Percentiles rank a stretch among this genome's conserved stretches.
Evolutionary conservation across 1,284 basidiomycete genomes (phyloP).

Genomic region (Clitocybe nebularis): DNA sequence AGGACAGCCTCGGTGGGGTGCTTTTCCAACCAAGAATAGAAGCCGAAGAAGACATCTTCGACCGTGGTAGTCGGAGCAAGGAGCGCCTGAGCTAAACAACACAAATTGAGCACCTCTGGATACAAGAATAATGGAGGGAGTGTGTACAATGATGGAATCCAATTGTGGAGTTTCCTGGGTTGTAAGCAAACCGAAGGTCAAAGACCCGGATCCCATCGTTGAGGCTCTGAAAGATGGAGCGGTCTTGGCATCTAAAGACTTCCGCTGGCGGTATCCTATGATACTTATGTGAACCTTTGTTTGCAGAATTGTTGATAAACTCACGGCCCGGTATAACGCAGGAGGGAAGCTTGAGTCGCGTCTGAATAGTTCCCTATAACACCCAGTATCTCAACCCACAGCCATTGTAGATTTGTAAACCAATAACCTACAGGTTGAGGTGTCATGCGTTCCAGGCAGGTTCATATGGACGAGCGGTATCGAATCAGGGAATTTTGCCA

Average conservation of each 20-base stretch:
- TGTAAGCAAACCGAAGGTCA: slow-evolving; percentile 40
- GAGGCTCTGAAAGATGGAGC: slow-evolving; percentile 38
- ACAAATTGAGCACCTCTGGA: neutral
- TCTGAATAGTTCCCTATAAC: slow-evolving; percentile 40
- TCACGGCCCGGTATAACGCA: slow-evolving; percentile 40
- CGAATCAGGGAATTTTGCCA: slow-evolving; percentile 35
- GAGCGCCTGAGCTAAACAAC: slow-evolving; percentile 29
- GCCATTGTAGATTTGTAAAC: neutral
- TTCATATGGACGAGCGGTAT: slow-evolving; percentile 42
- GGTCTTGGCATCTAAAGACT: slow-evolving; percentile 38
- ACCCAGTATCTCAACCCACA: neutral
- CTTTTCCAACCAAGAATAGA: slow-evolving; percentile 41
- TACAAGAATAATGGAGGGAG: neutral
- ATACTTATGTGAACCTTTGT: neutral
- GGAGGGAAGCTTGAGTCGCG: slow-evolving; percentile 32
- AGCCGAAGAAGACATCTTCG: slow-evolving; percentile 40
- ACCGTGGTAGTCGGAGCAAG: slow-evolving; percentile 38
- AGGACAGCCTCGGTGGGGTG: slow-evolving; percentile 42
- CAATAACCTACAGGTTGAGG: slow-evolving; percentile 34
- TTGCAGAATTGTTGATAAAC: slow-evolving; percentile 9
- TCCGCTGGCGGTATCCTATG: slow-evolving; percentile 31
- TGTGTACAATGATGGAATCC: slow-evolving; percentile 40
- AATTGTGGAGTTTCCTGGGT: slow-evolving; percentile 43
- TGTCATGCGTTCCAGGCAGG: slow-evolving; percentile 43
- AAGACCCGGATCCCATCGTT: slow-evolving; percentile 44